Percentiles rank a stretch among this genome's conserved stretches.
These are phyloP conservation scores for Phlebiopsis flavidoalba DNA, from an alignment of 768 basidiomycete species.

Conservation along the genomic window DNA sequence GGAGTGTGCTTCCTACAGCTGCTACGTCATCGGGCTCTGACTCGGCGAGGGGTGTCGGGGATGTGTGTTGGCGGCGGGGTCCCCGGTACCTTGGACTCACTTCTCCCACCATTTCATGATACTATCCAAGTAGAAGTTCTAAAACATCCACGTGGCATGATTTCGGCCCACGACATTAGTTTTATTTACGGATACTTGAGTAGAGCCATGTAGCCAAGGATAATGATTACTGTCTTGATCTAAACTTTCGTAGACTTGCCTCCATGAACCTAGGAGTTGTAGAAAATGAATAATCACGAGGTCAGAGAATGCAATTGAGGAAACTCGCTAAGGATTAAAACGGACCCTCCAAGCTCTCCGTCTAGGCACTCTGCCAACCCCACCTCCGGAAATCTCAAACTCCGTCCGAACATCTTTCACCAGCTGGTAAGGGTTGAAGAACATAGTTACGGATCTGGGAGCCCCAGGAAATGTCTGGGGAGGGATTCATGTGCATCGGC, in stretches of 20 bases:
- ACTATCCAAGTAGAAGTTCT: no score
- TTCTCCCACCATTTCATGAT: no score
- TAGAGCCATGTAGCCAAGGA: no score
- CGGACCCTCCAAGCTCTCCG: slow-evolving; percentile 11
- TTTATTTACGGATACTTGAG: no score
- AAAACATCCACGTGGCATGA: no score
- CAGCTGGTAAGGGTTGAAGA: slow-evolving; percentile 12
- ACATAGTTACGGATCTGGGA: slow-evolving; percentile 16
- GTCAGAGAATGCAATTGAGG: background rate
- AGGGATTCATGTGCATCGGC: slow-evolving; percentile 7
- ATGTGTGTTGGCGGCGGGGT: no score
- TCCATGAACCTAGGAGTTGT: slow-evolving; percentile 14
- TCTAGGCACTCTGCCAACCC: slow-evolving; percentile 12
- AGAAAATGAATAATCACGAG: background rate
- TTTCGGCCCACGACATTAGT: no score
- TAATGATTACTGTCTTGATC: background rate
- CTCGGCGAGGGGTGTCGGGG: no score
- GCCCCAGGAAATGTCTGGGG: slow-evolving; percentile 9
- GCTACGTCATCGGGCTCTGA: no score
- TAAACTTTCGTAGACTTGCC: slow-evolving; percentile 17
- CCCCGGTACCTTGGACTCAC: no score
- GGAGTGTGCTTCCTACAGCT: no score
- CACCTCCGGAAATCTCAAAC: slow-evolving; percentile 5
- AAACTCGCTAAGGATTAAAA: background rate
- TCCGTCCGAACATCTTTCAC: slow-evolving; percentile 17